Evolutionary conservation across 495 filamentous ascomycete genomes (phyloP).

Genomic region (Xylaria telfairii): DNA sequence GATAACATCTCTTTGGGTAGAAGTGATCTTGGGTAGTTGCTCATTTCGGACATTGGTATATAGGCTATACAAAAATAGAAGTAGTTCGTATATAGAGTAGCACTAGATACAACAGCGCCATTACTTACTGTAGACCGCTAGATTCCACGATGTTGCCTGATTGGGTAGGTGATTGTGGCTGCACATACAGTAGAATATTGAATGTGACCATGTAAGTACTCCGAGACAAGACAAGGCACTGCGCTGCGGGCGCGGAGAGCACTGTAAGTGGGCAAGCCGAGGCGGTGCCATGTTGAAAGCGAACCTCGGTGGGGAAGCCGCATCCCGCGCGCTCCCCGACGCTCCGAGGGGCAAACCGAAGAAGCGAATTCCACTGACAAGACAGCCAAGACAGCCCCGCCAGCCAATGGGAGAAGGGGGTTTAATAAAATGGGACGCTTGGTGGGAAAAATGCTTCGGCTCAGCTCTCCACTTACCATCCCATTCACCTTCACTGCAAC

Average conservation of each 20-base stretch:
- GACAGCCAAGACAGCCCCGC: not conserved
- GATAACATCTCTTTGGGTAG: not conserved
- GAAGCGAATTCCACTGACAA: not conserved
- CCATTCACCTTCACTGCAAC: not conserved
- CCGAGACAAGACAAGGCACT: no score
- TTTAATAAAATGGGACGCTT: slow-evolving; percentile 7
- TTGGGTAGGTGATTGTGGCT: not conserved
- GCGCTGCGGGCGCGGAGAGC: no score
- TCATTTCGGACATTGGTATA: not conserved
- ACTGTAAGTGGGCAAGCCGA: not conserved
- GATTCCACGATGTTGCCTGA: not conserved
- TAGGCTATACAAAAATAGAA: not conserved
- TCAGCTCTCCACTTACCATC: not conserved
- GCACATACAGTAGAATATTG: no score
- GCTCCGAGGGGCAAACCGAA: slow-evolving; percentile 12
- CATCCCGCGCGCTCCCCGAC: slow-evolving; percentile 1
- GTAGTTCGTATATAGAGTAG: not conserved
- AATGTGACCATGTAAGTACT: no score
- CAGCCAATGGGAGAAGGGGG: slow-evolving; percentile 10
- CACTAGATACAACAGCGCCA: not conserved
- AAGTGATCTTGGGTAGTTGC: not conserved
- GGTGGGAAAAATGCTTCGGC: not conserved
- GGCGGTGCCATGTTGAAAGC: not conserved
- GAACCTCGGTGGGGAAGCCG: slow-evolving; percentile 23
- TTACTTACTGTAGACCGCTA: not conserved